Percentiles rank a stretch among this genome's conserved stretches.
phyloP scores from a whole-genome alignment of 1,139 yeast genomes.

The Meyerozyma sp. region DNA sequence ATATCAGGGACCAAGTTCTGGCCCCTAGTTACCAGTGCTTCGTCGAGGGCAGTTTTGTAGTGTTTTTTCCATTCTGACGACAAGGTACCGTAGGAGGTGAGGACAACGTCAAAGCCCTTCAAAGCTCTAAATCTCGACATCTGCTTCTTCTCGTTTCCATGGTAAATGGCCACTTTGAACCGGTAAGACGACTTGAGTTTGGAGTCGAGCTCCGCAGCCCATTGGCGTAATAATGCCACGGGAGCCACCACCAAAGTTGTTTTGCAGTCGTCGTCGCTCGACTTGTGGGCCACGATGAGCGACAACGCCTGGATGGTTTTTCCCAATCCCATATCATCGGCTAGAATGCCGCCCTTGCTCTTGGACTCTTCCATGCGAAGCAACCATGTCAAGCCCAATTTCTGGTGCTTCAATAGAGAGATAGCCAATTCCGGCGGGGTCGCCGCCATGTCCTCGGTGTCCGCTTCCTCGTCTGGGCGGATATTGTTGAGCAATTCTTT shows the following conservation, averaged over 20 bases:
- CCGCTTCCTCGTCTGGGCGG: conserved; percentile 51
- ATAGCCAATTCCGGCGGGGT: conserved; percentile 72
- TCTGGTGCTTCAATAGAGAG: conserved; percentile 74
- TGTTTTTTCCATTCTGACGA: conserved; percentile 68
- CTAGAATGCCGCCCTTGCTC: conserved; percentile 72
- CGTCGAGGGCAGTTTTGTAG: conserved; percentile 31
- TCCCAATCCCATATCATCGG: conserved; percentile 95
- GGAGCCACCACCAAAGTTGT: conserved; percentile 83
- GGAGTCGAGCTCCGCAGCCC: conserved; percentile 71
- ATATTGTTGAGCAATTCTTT: conserved; percentile 60
- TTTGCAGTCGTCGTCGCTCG: conserved; percentile 30
- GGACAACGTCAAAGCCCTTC: conserved; percentile 59
- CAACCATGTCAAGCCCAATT: conserved; percentile 82
- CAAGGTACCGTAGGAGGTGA: conserved; percentile 75
- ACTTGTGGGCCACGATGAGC: conserved; percentile 52
- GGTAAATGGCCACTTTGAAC: conserved; percentile 54
- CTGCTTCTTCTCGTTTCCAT: conserved; percentile 44
- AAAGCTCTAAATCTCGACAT: conserved; percentile 41
- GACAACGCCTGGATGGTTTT: conserved; percentile 83
- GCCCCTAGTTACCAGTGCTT: conserved; percentile 15
- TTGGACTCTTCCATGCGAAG: conserved; percentile 55
- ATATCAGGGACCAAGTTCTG: conserved; percentile 36
- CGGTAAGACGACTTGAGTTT: conserved; percentile 48
- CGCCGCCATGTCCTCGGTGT: conserved; percentile 36
- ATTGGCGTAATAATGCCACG: conserved; percentile 75